Percentiles rank a stretch among this genome's conserved stretches.
Evolutionary conservation across 768 basidiomycete species (phyloP).

Genomic region (Termitomyces sp.): DNA sequence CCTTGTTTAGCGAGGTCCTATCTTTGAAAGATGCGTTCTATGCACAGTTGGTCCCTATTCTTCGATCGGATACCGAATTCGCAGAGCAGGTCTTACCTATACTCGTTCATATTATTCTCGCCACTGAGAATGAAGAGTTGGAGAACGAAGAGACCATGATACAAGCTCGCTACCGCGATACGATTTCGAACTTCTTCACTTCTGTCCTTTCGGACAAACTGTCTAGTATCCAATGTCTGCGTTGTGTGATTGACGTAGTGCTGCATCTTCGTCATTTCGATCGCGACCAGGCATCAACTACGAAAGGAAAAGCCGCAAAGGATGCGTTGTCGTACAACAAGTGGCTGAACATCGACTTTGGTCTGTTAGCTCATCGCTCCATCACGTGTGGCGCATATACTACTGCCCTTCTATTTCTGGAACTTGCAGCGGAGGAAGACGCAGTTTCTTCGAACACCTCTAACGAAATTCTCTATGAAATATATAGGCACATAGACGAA

Average conservation of each 20-base stretch:
- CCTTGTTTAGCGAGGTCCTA: conserved; percentile 55
- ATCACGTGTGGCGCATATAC: conserved; percentile 80
- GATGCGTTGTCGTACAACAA: conserved; percentile 53
- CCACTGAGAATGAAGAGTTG: conserved; percentile 16
- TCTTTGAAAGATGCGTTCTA: conserved; percentile 56
- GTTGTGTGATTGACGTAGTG: conserved; percentile 67
- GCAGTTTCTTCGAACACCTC: conserved; percentile 22
- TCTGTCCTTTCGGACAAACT: conserved; percentile 37
- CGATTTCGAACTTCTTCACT: conserved; percentile 54
- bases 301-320: not conserved
- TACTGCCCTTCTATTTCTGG: conserved; percentile 85
- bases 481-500: conserved; percentile 94
- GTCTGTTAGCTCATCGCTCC: conserved; percentile 67
- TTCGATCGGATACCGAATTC: conserved; percentile 49
- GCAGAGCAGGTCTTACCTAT: conserved; percentile 68
- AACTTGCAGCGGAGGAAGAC: conserved; percentile 59
- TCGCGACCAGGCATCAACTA: conserved; percentile 16
- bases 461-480: conserved; percentile 80
- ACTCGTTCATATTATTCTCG: conserved; percentile 66
- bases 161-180: conserved; percentile 20
- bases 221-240: conserved; percentile 38
- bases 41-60: conserved; percentile 55
- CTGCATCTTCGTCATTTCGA: conserved; percentile 78
- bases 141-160: conserved; percentile 11
- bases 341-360: conserved; percentile 80